Evolutionary conservation across 305 asterid species (phyloP).

Genomic region (Fraxinus floribunda): DNA sequence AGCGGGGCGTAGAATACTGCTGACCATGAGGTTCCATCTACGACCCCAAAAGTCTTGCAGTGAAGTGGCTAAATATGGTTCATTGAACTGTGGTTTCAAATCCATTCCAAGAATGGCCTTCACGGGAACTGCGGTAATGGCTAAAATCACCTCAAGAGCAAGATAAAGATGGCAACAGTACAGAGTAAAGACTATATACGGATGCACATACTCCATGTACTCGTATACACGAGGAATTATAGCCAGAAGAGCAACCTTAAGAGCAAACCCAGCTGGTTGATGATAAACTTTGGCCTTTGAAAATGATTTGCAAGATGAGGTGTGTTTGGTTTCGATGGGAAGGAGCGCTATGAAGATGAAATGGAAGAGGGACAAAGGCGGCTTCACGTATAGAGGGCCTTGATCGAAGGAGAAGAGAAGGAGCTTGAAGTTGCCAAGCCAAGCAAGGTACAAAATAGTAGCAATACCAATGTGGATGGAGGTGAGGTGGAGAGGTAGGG

Average conservation of each 20-base stretch:
- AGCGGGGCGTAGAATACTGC: slow-evolving; percentile 50
- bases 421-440: slow-evolving; percentile 75
- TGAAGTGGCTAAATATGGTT: slow-evolving; percentile 64
- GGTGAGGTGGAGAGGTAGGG: slow-evolving; percentile 52
- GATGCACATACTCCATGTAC: slow-evolving; percentile 36
- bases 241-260: slow-evolving; percentile 16
- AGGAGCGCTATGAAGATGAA: slow-evolving; percentile 46
- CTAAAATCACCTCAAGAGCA: slow-evolving; percentile 45
- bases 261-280: background rate
- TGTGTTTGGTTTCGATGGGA: slow-evolving; percentile 47
- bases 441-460: slow-evolving; percentile 54
- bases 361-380: slow-evolving; percentile 36
- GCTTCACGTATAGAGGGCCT: slow-evolving; percentile 40
- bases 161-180: slow-evolving; percentile 54
- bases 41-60: slow-evolving; percentile 77
- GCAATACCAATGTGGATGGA: slow-evolving; percentile 36
- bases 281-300: background rate
- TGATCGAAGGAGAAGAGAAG: slow-evolving; percentile 52
- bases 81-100: slow-evolving; percentile 56
- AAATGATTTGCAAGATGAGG: slow-evolving; percentile 11
- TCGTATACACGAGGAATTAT: slow-evolving; percentile 19
- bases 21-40: slow-evolving; percentile 69
- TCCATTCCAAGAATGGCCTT: slow-evolving; percentile 50
- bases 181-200: slow-evolving; percentile 27
- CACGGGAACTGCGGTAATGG: slow-evolving; percentile 40